Evolutionary conservation across 2,329 filamentous ascomycete genomes (phyloP).

Genomic region (Apiospora pterosperma): DNA sequence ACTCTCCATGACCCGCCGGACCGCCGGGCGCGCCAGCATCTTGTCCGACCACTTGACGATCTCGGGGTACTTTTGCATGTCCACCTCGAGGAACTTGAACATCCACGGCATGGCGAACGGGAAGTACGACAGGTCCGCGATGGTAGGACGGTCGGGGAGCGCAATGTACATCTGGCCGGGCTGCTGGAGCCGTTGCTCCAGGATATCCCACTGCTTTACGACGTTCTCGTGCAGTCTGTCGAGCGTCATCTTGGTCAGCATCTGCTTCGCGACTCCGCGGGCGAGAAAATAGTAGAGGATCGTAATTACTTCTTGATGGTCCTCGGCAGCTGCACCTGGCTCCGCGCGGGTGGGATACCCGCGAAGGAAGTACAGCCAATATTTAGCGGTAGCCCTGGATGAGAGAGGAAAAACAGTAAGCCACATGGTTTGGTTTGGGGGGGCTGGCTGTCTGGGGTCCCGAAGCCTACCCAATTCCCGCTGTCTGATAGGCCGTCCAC

Average conservation of each 20-base stretch:
- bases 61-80: conserved; percentile 27
- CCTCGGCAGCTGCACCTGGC: conserved; percentile 17
- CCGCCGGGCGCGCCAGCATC: conserved; percentile 22
- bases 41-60: conserved; percentile 28
- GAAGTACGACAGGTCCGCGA: conserved; percentile 33
- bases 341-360: conserved; percentile 23
- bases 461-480: conserved; percentile 27
- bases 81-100: conserved; percentile 29
- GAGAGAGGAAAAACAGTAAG: too few relatives aligned
- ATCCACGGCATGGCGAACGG: conserved; percentile 35
- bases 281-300: too few relatives aligned
- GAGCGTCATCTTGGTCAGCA: neutral
- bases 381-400: conserved; percentile 29
- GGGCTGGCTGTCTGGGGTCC: too few relatives aligned
- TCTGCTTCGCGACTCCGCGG: neutral
- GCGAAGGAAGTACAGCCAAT: conserved; percentile 30
- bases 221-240: conserved; percentile 21
- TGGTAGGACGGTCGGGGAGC: conserved; percentile 29
- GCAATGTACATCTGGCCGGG: conserved; percentile 29
- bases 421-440: too few relatives aligned
- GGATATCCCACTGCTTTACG: conserved; percentile 25
- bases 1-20: conserved; percentile 14
- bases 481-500: conserved; percentile 34
- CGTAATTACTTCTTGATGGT: conserved; percentile 12
- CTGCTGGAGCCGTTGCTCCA: conserved; percentile 19